Evolutionary conservation across 2,329 filamentous ascomycete species (phyloP).

Genomic region (Biscogniauxia marginata): DNA sequence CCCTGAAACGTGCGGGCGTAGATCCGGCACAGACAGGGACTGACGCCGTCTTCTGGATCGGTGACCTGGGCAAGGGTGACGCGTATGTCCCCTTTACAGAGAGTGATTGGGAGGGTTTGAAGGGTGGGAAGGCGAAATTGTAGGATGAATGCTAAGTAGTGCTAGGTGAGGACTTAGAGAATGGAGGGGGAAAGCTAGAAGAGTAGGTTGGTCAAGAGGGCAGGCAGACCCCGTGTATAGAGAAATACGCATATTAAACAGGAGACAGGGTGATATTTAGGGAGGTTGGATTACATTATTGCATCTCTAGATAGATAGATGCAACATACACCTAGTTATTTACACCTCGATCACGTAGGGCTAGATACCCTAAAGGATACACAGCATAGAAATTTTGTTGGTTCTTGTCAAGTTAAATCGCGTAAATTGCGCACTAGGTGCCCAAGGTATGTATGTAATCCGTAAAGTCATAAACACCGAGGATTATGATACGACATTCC

Average conservation of each 20-base stretch:
- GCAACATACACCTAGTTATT: not conserved
- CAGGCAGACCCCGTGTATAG: no score
- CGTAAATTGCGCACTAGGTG: not conserved
- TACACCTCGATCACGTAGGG: not conserved
- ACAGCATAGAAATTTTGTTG: not conserved
- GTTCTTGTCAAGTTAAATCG: no score
- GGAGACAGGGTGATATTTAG: not conserved
- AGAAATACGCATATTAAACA: not conserved
- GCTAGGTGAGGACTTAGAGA: not conserved
- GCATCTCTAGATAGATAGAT: no score
- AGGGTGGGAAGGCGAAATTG: slow-evolving; percentile 43
- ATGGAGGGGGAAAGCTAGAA: not conserved
- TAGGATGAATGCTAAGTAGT: slow-evolving; percentile 25
- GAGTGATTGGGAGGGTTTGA: slow-evolving; percentile 57
- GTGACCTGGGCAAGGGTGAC: slow-evolving; percentile 52
- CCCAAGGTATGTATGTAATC: not conserved
- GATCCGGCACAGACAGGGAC: slow-evolving; percentile 50
- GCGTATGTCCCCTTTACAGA: slow-evolving; percentile 59
- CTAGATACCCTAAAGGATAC: not conserved
- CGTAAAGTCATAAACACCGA: not conserved
- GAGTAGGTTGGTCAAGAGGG: no score
- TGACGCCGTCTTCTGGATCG: slow-evolving; percentile 54
- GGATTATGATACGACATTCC: not conserved
- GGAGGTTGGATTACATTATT: no score
- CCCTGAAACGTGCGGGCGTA: slow-evolving; percentile 65